Percentiles rank a stretch among this genome's conserved stretches.
These are phyloP conservation scores for Xylaria hypoxylon DNA, from an alignment of 2,329 filamentous ascomycete genomes.

Conservation along the genomic window DNA sequence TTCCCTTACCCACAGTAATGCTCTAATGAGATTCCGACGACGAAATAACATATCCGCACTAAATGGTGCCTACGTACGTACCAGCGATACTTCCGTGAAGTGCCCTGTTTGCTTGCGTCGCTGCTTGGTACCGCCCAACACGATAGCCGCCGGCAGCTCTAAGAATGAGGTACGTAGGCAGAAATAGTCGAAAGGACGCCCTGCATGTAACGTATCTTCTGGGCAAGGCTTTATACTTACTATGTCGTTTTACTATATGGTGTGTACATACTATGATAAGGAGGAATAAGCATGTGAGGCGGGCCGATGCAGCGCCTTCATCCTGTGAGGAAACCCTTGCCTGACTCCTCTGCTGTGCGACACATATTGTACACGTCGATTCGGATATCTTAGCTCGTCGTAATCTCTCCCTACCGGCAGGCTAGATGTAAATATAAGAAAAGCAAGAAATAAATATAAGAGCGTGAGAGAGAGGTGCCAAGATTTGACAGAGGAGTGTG, in stretches of 20 bases:
- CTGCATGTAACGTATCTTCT: constrained; percentile 30
- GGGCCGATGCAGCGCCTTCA: constrained; percentile 28
- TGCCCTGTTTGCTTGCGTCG: not conserved
- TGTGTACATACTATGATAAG: not conserved
- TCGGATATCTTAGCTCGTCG: constrained; percentile 7
- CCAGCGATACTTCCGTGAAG: not conserved
- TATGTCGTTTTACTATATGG: not conserved
- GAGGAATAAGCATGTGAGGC: constrained; percentile 27
- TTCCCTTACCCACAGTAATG: too few species aligned
- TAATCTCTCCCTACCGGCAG: not conserved
- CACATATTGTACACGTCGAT: constrained; percentile 15
- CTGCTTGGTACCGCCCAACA: not conserved
- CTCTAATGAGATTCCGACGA: too few species aligned
- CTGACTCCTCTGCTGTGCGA: constrained; percentile 13
- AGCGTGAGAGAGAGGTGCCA: constrained; percentile 5
- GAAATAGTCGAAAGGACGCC: not conserved
- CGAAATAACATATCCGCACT: not conserved
- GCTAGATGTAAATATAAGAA: constrained; percentile 1
- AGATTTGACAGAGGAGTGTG: constrained; percentile 17
- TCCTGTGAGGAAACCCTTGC: constrained; percentile 4
- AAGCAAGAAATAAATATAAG: not conserved
- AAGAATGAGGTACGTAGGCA: not conserved
- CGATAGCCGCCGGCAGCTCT: constrained; percentile 1
- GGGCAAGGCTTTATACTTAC: constrained; percentile 16
- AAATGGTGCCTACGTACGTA: not conserved